Percentiles rank a stretch among this genome's conserved stretches.
These are phyloP conservation scores for Gillenia trifoliata DNA, from an alignment of 306 rosid species.

Conservation along the genomic window DNA sequence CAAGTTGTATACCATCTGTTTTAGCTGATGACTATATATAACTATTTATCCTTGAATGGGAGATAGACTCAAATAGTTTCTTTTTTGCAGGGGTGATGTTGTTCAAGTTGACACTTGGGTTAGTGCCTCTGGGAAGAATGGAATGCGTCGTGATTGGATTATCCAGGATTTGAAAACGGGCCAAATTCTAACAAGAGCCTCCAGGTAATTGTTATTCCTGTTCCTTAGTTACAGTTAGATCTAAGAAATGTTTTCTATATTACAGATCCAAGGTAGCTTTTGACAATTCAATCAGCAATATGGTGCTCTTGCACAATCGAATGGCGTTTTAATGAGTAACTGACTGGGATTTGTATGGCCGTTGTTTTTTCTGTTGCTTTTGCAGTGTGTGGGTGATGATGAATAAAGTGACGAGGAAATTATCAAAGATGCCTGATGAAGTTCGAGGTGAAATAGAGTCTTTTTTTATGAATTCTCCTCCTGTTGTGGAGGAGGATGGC, in stretches of 20 bases:
- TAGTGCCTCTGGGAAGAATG: conserved; percentile 85
- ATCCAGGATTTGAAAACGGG: conserved; percentile 74
- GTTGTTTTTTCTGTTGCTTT: conserved; percentile 30
- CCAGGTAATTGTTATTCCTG: conserved; percentile 48
- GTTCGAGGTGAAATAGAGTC: conserved; percentile 90
- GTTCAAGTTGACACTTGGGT: conserved; percentile 98
- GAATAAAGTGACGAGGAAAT: conserved; percentile 89
- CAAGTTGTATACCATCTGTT: not conserved
- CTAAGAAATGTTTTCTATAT: not conserved
- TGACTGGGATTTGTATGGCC: not conserved
- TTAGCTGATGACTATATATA: not conserved
- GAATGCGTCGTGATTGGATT: conserved; percentile 99
- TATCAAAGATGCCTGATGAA: conserved; percentile 89
- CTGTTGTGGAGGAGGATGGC: conserved; percentile 82
- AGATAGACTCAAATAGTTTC: conserved; percentile 6
- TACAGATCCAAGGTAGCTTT: not conserved
- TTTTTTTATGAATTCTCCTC: conserved; percentile 62
- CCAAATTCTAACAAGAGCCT: conserved; percentile 76
- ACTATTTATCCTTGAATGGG: not conserved
- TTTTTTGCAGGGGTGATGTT: conserved; percentile 79
- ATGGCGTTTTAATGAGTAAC: conserved; percentile 1
- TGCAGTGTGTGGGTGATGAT: conserved; percentile 99
- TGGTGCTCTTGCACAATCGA: not conserved
- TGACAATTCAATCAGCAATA: not conserved
- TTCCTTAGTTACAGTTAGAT: not conserved